Conservation (phyloP, 2,329 filamentous ascomycete species). For the Hymenoscyphus occultus region DNA sequence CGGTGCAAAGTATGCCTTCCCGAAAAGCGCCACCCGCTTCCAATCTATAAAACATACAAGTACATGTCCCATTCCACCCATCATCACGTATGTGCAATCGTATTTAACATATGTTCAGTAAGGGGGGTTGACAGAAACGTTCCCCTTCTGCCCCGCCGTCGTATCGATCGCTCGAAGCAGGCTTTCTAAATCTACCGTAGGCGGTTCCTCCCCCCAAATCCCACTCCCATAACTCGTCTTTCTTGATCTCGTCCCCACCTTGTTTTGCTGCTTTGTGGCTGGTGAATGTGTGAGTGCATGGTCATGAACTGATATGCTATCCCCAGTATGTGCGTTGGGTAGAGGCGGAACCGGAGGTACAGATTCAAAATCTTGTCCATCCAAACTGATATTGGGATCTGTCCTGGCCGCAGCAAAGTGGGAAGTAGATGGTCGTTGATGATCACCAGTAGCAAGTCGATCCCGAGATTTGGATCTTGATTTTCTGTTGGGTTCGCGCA, state of each 20-base stretch:
- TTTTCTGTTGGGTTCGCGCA: slow-evolving; percentile 28
- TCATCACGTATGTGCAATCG: slow-evolving; percentile 6
- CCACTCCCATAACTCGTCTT: slow-evolving; percentile 21
- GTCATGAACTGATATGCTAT: slow-evolving; percentile 26
- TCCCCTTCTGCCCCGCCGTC: slow-evolving; percentile 24
- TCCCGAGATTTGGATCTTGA: slow-evolving; percentile 35
- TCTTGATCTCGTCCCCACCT: slow-evolving; percentile 23
- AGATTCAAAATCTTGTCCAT: slow-evolving; percentile 26
- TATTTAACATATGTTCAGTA: slow-evolving; percentile 29
- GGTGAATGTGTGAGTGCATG: slow-evolving; percentile 20
- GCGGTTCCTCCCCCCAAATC: slow-evolving; percentile 28
- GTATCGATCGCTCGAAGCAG: slow-evolving; percentile 35
- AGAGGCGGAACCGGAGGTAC: slow-evolving; percentile 35
- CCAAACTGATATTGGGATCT: slow-evolving; percentile 19
- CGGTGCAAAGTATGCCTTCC: not conserved
- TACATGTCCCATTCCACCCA: not conserved
- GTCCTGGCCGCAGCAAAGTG: slow-evolving; percentile 21
- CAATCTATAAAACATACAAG: slow-evolving; percentile 7
- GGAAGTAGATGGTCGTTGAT: slow-evolving; percentile 27
- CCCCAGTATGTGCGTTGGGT: slow-evolving; percentile 27
- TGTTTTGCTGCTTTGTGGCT: slow-evolving; percentile 25
- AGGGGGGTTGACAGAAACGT: slow-evolving; percentile 31
- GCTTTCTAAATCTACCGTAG: slow-evolving; percentile 30
- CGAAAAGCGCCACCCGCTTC: slow-evolving; percentile 3
- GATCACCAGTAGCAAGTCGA: slow-evolving; percentile 23